Percentiles rank a stretch among this genome's conserved stretches.
Conservation (phyloP, 1,139 yeast genomes). For the Geotrichum carabidarum region DNA sequence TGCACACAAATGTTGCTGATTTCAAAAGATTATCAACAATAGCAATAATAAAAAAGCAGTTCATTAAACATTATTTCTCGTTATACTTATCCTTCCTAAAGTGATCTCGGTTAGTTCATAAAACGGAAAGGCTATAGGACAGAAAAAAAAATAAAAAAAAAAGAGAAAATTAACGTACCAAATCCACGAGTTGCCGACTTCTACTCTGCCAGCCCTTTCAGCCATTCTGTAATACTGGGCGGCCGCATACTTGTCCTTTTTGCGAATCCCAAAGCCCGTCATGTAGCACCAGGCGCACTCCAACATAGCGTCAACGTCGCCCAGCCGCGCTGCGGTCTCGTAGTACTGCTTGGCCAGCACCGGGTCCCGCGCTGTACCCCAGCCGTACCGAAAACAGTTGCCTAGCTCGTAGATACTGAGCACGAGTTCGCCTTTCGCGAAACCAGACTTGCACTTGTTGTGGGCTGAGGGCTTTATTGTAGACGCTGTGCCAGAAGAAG, state of each 20-base stretch:
- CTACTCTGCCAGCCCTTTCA: constrained; percentile 30
- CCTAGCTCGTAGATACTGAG: constrained; percentile 37
- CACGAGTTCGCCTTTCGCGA: constrained; percentile 31
- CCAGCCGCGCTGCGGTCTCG: constrained; percentile 36
- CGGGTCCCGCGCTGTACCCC: constrained; percentile 35
- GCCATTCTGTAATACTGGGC: constrained; percentile 35
- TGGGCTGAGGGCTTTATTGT: constrained; percentile 8
- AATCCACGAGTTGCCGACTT: constrained; percentile 38
- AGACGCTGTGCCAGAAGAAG: constrained; percentile 9
- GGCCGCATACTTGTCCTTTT: constrained; percentile 32
- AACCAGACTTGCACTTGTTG: constrained; percentile 12
- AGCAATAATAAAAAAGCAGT: neutral
- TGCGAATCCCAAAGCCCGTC: constrained; percentile 33
- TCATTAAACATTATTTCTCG: neutral
- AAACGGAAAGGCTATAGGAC: too few species aligned
- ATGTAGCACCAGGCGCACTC: constrained; percentile 34
- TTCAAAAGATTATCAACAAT: neutral
- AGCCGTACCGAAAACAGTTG: constrained; percentile 36
- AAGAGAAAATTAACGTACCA: constrained; percentile 24
- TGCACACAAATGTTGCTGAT: neutral
- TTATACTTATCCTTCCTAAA: constrained; percentile 27
- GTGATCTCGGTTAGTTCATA: too few species aligned
- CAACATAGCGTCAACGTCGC: constrained; percentile 37
- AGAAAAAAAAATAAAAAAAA: too few species aligned
- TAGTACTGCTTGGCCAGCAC: constrained; percentile 32